Evolutionary conservation across 2,329 filamentous ascomycete species (phyloP).

Genomic region (Xylariaceae sp.): DNA sequence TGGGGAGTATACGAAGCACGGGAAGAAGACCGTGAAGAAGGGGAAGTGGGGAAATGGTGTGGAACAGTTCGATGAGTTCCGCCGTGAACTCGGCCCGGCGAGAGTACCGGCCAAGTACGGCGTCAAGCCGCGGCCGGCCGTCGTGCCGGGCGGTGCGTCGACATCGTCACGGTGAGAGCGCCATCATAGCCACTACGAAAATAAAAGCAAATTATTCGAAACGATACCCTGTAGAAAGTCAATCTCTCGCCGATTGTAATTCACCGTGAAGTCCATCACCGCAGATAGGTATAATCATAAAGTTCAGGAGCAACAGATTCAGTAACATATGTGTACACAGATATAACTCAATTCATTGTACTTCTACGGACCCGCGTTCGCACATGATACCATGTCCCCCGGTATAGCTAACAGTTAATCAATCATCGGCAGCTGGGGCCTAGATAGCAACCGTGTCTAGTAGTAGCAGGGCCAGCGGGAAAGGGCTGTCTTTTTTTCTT

Average conservation of each 20-base stretch:
- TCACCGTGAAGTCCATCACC: neutral
- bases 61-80: constrained; percentile 85
- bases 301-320: too few species aligned
- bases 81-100: constrained; percentile 73
- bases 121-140: constrained; percentile 39
- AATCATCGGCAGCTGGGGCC: constrained; percentile 2
- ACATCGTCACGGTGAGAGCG: constrained; percentile 17
- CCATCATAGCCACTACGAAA: neutral
- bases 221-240: constrained; percentile 18
- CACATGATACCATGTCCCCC: constrained; percentile 8
- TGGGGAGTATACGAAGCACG: constrained; percentile 64
- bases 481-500: neutral
- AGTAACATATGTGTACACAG: neutral
- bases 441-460: constrained; percentile 1
- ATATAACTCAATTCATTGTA: constrained; percentile 21
- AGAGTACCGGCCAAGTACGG: constrained; percentile 44
- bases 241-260: neutral
- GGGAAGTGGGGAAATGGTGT: constrained; percentile 76
- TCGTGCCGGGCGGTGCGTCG: constrained; percentile 48
- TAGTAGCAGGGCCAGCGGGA: neutral
- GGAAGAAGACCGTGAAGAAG: constrained; percentile 74
- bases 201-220: neutral
- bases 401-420: constrained; percentile 18
- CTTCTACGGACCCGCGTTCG: constrained; percentile 18
- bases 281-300: too few species aligned